Evolutionary conservation across 441 rosid species (phyloP).

Genomic region (Euphorbia corollata): DNA sequence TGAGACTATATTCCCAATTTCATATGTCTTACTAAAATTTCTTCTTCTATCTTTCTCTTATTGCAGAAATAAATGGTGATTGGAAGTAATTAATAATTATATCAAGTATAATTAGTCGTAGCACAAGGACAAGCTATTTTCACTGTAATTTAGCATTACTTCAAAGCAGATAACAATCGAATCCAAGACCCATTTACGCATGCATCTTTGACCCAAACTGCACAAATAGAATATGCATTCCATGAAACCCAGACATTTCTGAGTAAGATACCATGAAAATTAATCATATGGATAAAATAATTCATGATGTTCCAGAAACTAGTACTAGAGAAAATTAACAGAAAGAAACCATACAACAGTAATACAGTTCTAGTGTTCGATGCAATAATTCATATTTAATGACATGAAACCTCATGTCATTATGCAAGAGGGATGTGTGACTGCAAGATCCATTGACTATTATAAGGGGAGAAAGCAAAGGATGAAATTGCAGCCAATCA

Average conservation of each 20-base stretch:
- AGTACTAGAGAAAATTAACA: neutral
- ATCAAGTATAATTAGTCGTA: neutral
- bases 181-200: neutral
- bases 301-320: neutral
- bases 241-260: neutral
- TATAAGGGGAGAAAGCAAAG: neutral
- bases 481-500: neutral
- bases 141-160: neutral
- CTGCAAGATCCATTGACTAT: neutral
- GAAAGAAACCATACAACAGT: no score
- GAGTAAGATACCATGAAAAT: neutral
- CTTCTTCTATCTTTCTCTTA: neutral
- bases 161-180: neutral
- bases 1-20: neutral
- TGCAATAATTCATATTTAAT: neutral
- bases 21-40: neutral
- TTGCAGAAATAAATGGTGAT: neutral
- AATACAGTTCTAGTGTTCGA: neutral
- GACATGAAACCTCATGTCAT: neutral
- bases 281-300: neutral
- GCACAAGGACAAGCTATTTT: neutral
- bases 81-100: neutral
- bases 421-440: neutral
- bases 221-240: neutral
- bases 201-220: constrained; percentile 3